Conservation (phyloP, 2,329 filamentous ascomycete species). For the Aspergillus aculeatinus region DNA sequence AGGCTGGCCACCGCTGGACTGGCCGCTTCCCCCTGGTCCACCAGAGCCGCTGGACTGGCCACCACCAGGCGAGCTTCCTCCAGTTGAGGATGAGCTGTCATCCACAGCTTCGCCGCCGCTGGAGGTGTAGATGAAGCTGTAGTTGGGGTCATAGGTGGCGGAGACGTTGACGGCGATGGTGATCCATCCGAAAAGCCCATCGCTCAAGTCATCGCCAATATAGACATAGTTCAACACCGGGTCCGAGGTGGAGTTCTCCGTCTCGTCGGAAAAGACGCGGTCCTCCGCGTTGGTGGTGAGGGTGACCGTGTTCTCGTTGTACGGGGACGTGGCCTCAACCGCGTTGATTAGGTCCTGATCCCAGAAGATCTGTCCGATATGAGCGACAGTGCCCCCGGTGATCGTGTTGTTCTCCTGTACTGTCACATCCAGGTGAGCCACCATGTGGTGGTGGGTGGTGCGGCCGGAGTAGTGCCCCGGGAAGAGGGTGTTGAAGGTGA, state of each 20-base stretch:
- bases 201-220: slow-evolving; percentile 12
- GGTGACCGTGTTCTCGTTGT: slow-evolving; percentile 19
- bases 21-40: neutral
- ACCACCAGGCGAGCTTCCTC: neutral
- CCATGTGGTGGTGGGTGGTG: slow-evolving; percentile 31
- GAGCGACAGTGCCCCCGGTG: slow-evolving; percentile 50
- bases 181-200: slow-evolving; percentile 19
- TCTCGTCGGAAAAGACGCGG: slow-evolving; percentile 15
- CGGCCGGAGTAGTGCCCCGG: slow-evolving; percentile 47
- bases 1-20: neutral
- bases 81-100: slow-evolving; percentile 3
- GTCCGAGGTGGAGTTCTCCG: slow-evolving; percentile 17
- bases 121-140: slow-evolving; percentile 6
- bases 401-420: slow-evolving; percentile 37
- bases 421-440: slow-evolving; percentile 29
- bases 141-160: slow-evolving; percentile 13
- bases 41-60: neutral
- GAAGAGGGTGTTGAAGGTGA: slow-evolving; percentile 43
- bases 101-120: slow-evolving; percentile 3
- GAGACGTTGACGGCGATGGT: slow-evolving; percentile 18
- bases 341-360: slow-evolving; percentile 54
- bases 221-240: slow-evolving; percentile 18
- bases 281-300: slow-evolving; percentile 18
- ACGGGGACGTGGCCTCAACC: slow-evolving; percentile 48
- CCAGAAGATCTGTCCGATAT: slow-evolving; percentile 63